Evolutionary conservation across 148 eudicot species (phyloP), one percentile per base, ranked within the genome.

Genomic region (Nepenthes mirabilis): DNA sequence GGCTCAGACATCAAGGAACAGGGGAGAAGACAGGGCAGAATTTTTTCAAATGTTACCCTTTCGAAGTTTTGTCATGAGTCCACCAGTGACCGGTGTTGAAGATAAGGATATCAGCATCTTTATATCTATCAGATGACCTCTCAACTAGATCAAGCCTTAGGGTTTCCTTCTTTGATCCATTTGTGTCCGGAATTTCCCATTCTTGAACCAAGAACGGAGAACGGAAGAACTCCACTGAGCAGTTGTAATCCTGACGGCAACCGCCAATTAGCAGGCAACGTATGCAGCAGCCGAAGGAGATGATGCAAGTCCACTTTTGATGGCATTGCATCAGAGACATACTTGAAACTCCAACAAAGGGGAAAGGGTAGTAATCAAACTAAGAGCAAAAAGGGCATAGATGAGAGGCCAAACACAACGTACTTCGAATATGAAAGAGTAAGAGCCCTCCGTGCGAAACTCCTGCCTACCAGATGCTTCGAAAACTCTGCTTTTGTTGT

Each of bases 41-140:
- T 11, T 12, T 8, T 13, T 56, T 13, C 43, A n/a, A 23, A 35
- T 3, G 62, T 72, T 80, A 88, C 96, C 96, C 96, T 77, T 37
- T 57, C 2, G 76, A 51, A 23, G 83, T 83, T 74, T 78, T 85
- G 43, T 78, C 87, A 71, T 81, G 91, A 74, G 82, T 81, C 96
- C 96, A 89, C 93, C 93, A 89, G 52, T 89, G 89, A 47, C 93
- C 96, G 4, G 93, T 83, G 59, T 89, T 89, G 68, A 89, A 89
- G 37, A 89, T 70, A 57, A 89, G 72, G 48, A 89, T 67, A 60
- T 89, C 96, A 37, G 93, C 89, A 67, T 56, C 74, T 65, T 74
- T 76, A 55, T 72, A 85, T 72, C 63, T 70, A 36, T 77, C 73
- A 37, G 72, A 75, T 13, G 83, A 76, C 8, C 52, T 69, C 49